phyloP scores from a whole-genome alignment of 2,329 filamentous ascomycete species.

The Aspergillus melleus region DNA sequence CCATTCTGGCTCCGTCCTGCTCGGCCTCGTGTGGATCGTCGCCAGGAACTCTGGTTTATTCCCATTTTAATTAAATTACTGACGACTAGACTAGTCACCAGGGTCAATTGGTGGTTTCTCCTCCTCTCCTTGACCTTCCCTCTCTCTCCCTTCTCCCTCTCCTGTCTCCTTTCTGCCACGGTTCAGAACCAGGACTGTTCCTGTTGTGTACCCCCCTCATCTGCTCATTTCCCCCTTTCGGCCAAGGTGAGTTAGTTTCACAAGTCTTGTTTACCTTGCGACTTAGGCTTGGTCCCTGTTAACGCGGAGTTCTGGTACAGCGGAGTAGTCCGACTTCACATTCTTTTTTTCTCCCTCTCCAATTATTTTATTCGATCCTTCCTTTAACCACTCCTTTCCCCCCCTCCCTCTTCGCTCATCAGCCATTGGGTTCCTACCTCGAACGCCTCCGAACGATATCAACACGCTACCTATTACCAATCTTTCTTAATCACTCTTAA shows the following conservation, averaged over 20 bases:
- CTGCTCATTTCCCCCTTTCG: slow-evolving; percentile 6
- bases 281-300: slow-evolving; percentile 9
- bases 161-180: slow-evolving; percentile 9
- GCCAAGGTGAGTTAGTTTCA: slow-evolving; percentile 15
- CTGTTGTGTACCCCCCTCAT: not conserved
- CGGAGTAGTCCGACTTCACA: slow-evolving; percentile 5
- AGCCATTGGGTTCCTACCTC: not conserved
- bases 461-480: not conserved
- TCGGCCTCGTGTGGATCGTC: slow-evolving; percentile 21
- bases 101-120: not conserved
- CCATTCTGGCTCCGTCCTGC: not conserved
- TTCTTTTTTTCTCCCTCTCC: slow-evolving; percentile 8
- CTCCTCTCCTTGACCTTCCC: not conserved
- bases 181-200: not conserved
- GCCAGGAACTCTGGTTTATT: slow-evolving; percentile 17
- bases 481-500: not conserved
- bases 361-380: not conserved
- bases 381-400: not conserved
- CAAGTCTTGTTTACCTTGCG: slow-evolving; percentile 13
- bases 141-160: not conserved
- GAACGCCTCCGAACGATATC: not conserved
- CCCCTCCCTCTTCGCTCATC: not conserved
- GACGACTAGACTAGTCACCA: not conserved
- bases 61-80: slow-evolving; percentile 10
- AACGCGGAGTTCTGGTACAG: slow-evolving; percentile 4